A percentile compares a stretch with the other conserved stretches of the same genome.
phyloP scores from a whole-genome alignment of 2,329 filamentous ascomycete species.

The Ploettnerulaceae sp. region DNA sequence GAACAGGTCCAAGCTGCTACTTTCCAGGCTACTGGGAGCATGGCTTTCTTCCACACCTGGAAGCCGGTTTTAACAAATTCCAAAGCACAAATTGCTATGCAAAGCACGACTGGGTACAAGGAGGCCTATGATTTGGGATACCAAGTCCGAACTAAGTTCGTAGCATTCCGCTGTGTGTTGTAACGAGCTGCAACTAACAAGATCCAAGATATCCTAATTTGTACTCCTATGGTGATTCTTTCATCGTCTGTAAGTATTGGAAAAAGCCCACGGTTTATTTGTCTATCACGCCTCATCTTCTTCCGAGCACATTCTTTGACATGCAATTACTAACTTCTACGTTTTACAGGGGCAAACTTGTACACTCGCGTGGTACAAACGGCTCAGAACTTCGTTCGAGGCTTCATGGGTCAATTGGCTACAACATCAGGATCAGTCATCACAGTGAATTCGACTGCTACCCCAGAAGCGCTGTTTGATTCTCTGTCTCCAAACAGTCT shows the following conservation, averaged over 20 bases:
- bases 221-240: conserved; percentile 41
- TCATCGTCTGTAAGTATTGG: no score
- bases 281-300: no score
- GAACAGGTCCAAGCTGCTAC: conserved; percentile 47
- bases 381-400: conserved; percentile 55
- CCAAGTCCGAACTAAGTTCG: conserved; percentile 41
- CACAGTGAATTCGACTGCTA: conserved; percentile 52
- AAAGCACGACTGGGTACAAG: conserved; percentile 58
- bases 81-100: conserved; percentile 50
- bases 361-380: conserved; percentile 61
- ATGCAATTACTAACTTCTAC: no score
- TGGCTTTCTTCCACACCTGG: conserved; percentile 57
- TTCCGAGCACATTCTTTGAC: no score
- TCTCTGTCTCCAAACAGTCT: conserved; percentile 58
- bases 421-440: conserved; percentile 50
- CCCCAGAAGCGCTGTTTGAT: conserved; percentile 50
- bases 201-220: conserved; percentile 42
- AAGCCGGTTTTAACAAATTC: conserved; percentile 51
- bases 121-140: conserved; percentile 55
- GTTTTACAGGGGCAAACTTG: conserved; percentile 63
- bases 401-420: conserved; percentile 54
- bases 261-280: no score
- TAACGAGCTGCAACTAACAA: conserved; percentile 8
- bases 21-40: conserved; percentile 47
- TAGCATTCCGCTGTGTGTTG: background rate